Conservation (phyloP, 768 basidiomycete species). For the Pulveroboletus sp. region DNA sequence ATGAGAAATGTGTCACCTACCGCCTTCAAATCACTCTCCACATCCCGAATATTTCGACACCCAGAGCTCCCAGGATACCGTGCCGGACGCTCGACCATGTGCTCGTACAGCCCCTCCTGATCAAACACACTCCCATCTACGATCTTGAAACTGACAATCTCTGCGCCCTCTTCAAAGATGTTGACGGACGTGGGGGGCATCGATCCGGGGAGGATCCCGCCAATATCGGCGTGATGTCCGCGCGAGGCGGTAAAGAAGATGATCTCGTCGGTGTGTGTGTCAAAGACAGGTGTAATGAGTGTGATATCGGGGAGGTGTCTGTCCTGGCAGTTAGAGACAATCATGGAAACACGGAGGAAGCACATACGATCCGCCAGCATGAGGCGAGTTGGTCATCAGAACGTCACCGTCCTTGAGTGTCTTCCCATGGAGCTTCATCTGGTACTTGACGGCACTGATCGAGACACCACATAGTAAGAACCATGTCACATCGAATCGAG, state of each 20-base stretch:
- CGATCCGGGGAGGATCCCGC: slow-evolving; percentile 87
- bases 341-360: neutral
- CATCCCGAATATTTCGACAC: slow-evolving; percentile 82
- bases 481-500: too few relatives aligned
- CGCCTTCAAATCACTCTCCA: slow-evolving; percentile 90
- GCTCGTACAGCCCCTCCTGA: slow-evolving; percentile 64
- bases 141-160: slow-evolving; percentile 89
- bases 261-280: slow-evolving; percentile 58
- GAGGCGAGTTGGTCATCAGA: slow-evolving; percentile 88
- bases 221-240: slow-evolving; percentile 93
- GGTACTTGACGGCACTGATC: slow-evolving; percentile 79
- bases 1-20: slow-evolving; percentile 39
- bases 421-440: slow-evolving; percentile 74
- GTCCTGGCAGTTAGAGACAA: neutral
- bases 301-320: slow-evolving; percentile 87
- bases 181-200: slow-evolving; percentile 94
- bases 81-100: slow-evolving; percentile 81
- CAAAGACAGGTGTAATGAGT: slow-evolving; percentile 90
- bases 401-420: slow-evolving; percentile 87
- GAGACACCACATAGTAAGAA: too few relatives aligned
- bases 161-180: slow-evolving; percentile 92
- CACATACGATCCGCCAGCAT: slow-evolving; percentile 83
- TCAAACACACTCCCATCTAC: slow-evolving; percentile 83
- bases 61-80: slow-evolving; percentile 84
- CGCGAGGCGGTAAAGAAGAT: slow-evolving; percentile 93